Base-by-base conservation (phyloP, 2,329 filamentous ascomycete genomes). In the Neoascochyta sp. region DNA sequence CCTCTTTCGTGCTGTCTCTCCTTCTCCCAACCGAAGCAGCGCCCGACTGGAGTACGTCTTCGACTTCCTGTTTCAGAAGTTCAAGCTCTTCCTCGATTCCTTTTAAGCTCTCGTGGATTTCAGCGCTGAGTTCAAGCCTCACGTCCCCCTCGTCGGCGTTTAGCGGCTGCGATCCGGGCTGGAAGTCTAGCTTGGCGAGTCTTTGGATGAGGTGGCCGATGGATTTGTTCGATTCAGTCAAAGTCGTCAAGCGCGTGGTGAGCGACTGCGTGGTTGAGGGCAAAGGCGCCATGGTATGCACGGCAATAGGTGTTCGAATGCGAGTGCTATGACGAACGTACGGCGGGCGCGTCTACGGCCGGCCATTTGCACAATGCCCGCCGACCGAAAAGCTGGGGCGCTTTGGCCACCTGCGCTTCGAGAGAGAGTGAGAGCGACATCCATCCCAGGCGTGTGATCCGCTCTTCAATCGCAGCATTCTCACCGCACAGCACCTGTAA, bases 61-160 rank as follows among this genome's bases (percentile, higher is more conserved):
- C 76, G 16, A 86, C 73, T 52, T 95, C 88, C 56, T 92, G 86
- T 26, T 71, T 71, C 18, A 95, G 57, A 11, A 92, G 64, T 60
- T 94, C 89, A 43, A 92, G 75, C 36, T 94, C 86, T 41, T 93
- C 86, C 50, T 93, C 81, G 27, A 84, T 77, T 34, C 85, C 81
- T 47, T 86, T 82, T 39, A 95, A 65, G 11, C 76, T 75, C 52
- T 86, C 80, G 45, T 83, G 80, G 42, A 95, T 94, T 60, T 95
- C 88, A 13, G 77, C 72, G 43, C 79, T 78, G 18, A 95, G 75
- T 64, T 95, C 88, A 12, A 81, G 62, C 33, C 82, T 78, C 5
- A 72, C 70, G 41, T 78, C 73, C 69, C 81, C 65, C 72, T 83
- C 70, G 75, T 84, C 36, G 75, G 65, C 41, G 17, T 73, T 53